Evolutionary conservation across 306 rosid species (phyloP).

Genomic region (Quercus dentata): DNA sequence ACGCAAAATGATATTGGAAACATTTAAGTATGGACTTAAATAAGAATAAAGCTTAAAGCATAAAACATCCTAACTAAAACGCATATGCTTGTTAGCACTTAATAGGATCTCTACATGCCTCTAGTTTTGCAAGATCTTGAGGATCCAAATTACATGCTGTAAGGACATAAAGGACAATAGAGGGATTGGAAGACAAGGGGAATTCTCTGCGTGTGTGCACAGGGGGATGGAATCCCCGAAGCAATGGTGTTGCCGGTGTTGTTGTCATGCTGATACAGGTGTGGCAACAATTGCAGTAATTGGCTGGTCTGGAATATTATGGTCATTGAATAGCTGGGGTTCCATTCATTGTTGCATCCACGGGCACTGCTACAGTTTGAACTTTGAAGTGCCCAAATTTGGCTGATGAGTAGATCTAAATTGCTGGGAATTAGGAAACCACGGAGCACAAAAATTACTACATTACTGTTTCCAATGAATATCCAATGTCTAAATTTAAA

Average conservation of each 20-base stretch:
- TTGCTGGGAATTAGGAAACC: slow-evolving; percentile 57
- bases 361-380: slow-evolving; percentile 72
- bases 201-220: too few relatives aligned
- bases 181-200: too few relatives aligned
- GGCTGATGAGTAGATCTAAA: slow-evolving; percentile 46
- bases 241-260: slow-evolving; percentile 71
- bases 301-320: slow-evolving; percentile 80
- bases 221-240: slow-evolving; percentile 63
- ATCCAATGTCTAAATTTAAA: neutral
- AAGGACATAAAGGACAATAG: slow-evolving; percentile 93
- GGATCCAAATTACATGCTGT: slow-evolving; percentile 80
- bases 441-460: slow-evolving; percentile 47
- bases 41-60: too few relatives aligned
- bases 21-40: too few relatives aligned
- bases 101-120: slow-evolving; percentile 58
- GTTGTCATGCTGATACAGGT: slow-evolving; percentile 57
- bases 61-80: too few relatives aligned
- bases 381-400: slow-evolving; percentile 73
- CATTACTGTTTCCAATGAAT: slow-evolving; percentile 25
- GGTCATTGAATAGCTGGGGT: slow-evolving; percentile 76
- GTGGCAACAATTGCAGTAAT: slow-evolving; percentile 60
- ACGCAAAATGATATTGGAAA: too few relatives aligned
- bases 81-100: too few relatives aligned
- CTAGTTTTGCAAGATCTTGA: slow-evolving; percentile 89
- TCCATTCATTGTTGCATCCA: slow-evolving; percentile 93